Conservation (phyloP, 208 protist species). For the Kentomonas sorsogonicus region DNA sequence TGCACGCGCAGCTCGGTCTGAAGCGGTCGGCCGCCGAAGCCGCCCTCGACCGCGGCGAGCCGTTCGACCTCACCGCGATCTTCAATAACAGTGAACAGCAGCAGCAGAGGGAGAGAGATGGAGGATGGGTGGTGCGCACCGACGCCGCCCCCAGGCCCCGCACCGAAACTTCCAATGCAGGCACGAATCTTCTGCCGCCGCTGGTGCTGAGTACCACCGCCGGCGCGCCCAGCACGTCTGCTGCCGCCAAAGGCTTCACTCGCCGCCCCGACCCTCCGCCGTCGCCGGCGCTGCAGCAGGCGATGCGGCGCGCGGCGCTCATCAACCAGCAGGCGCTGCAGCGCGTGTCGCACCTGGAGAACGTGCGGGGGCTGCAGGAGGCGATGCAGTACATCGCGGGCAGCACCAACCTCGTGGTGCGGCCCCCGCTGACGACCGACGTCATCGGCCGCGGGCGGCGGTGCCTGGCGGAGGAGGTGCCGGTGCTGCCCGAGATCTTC, state of each 20-base stretch:
- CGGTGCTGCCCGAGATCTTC: constrained; percentile 63
- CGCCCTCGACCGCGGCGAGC: background rate
- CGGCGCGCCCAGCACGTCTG: too few species aligned
- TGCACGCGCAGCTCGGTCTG: background rate
- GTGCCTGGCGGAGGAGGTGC: constrained; percentile 44
- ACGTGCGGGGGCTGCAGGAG: constrained; percentile 17
- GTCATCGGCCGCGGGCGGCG: constrained; percentile 45
- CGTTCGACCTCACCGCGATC: background rate
- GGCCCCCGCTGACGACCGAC: constrained; percentile 36
- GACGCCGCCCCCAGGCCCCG: too few species aligned
- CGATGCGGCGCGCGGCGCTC: constrained; percentile 2
- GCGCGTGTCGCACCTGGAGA: constrained; percentile 25
- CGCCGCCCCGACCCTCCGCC: background rate
- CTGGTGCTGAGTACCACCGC: too few species aligned
- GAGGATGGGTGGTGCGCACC: too few species aligned
- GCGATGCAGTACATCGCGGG: constrained; percentile 30
- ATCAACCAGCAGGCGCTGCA: constrained; percentile 34
- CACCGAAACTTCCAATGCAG: too few species aligned
- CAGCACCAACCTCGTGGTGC: constrained; percentile 31
- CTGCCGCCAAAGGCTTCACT: constrained; percentile 1
- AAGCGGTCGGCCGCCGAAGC: background rate
- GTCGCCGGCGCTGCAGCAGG: background rate
- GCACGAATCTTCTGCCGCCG: too few species aligned
- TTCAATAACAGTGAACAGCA: too few species aligned
- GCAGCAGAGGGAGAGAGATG: too few species aligned